phyloP scores from a whole-genome alignment of 257 asterid species.

The Mentha longifolia region DNA sequence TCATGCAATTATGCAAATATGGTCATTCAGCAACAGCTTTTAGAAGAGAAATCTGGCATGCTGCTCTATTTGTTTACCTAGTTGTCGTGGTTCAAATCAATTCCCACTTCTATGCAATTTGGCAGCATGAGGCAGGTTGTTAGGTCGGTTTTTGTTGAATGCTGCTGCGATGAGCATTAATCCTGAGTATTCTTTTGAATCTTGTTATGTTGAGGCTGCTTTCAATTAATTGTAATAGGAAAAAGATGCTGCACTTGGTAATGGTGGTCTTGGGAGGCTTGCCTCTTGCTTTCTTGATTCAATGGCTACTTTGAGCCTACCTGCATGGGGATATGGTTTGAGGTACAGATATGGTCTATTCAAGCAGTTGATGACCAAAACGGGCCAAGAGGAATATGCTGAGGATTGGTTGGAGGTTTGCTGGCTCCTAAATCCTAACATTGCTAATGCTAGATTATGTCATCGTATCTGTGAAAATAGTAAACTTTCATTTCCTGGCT shows the following conservation, averaged over 20 bases:
- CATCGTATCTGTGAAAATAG: constrained; percentile 18
- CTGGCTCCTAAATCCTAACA: constrained; percentile 21
- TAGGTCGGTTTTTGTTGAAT: constrained; percentile 22
- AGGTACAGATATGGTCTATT: constrained; percentile 95
- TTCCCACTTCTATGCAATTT: constrained; percentile 21
- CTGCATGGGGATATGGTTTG: constrained; percentile 99
- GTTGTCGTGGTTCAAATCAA: not conserved
- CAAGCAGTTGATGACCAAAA: constrained; percentile 82
- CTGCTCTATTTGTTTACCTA: not conserved
- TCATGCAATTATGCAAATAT: constrained; percentile 1
- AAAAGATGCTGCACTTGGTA: constrained; percentile 99
- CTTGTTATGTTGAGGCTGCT: constrained; percentile 31
- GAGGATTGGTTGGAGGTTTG: constrained; percentile 99
- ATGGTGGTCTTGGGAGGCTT: constrained; percentile 99
- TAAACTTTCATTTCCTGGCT: constrained; percentile 32
- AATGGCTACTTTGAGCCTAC: constrained; percentile 94
- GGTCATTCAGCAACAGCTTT: constrained; percentile 9
- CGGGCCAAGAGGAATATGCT: constrained; percentile 93
- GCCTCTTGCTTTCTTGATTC: constrained; percentile 99
- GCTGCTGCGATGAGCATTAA: constrained; percentile 48
- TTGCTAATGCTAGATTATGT: constrained; percentile 22
- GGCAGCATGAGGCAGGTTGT: constrained; percentile 15
- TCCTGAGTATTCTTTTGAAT: constrained; percentile 43
- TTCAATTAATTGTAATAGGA: constrained; percentile 58
- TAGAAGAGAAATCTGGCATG: constrained; percentile 6